Percentiles rank a stretch among this genome's conserved stretches.
Evolutionary conservation across 106 monocot genomes (phyloP).

Genomic region (Allium sativum): DNA sequence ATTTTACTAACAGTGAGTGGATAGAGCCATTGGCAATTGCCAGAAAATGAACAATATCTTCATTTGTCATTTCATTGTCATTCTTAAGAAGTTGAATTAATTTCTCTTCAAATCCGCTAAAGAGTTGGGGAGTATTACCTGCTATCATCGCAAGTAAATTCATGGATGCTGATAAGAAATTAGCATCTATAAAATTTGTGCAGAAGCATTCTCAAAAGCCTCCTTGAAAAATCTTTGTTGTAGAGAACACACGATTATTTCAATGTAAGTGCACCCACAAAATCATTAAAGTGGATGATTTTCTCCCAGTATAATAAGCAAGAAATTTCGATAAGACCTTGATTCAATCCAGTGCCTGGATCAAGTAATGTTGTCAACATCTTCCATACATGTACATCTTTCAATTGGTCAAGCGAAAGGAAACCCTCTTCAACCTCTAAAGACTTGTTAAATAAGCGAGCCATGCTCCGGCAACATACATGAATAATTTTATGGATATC

Average conservation of each 20-base stretch:
- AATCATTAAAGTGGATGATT: slow-evolving; percentile 83
- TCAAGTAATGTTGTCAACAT: slow-evolving; percentile 60
- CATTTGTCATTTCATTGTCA: slow-evolving; percentile 78
- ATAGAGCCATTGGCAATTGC: slow-evolving; percentile 88
- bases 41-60: slow-evolving; percentile 85
- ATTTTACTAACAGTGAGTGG: slow-evolving; percentile 49
- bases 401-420: slow-evolving; percentile 64
- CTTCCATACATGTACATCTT: slow-evolving; percentile 90
- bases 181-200: slow-evolving; percentile 40
- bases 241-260: slow-evolving; percentile 86
- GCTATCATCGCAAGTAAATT: slow-evolving; percentile 72
- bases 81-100: slow-evolving; percentile 75
- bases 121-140: slow-evolving; percentile 59
- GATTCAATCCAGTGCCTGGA: slow-evolving; percentile 42
- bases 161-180: slow-evolving; percentile 63
- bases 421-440: slow-evolving; percentile 76
- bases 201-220: slow-evolving; percentile 40
- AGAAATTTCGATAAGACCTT: slow-evolving; percentile 66
- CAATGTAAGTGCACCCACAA: slow-evolving; percentile 63
- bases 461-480: slow-evolving; percentile 57
- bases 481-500: slow-evolving; percentile 69
- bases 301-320: slow-evolving; percentile 88
- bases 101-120: slow-evolving; percentile 68
- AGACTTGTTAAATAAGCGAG: slow-evolving; percentile 76
- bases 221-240: slow-evolving; percentile 77